Evolutionary conservation across 768 basidiomycete species (phyloP).

Genomic region (Boletus bicolor): DNA sequence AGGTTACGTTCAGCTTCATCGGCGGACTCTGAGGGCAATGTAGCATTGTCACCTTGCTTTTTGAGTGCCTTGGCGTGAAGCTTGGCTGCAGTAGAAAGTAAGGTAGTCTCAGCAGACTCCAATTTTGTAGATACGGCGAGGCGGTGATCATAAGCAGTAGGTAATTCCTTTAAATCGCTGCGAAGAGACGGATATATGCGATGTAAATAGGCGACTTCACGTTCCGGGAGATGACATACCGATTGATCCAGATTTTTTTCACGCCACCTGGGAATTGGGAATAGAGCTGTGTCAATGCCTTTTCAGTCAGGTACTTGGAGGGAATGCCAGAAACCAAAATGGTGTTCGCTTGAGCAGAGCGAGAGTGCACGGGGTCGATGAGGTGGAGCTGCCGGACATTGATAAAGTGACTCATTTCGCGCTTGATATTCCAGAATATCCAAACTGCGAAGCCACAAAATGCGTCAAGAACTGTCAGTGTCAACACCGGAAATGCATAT

Average conservation of each 20-base stretch:
- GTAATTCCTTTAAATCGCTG: conserved; percentile 84
- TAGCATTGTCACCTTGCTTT: conserved; percentile 32
- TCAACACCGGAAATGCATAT: not conserved
- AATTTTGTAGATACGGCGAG: conserved; percentile 71
- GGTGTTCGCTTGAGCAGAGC: conserved; percentile 83
- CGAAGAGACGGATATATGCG: not conserved
- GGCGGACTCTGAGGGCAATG: conserved; percentile 15
- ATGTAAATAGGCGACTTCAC: not conserved
- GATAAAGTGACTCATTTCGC: conserved; percentile 80
- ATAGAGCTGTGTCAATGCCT: conserved; percentile 65
- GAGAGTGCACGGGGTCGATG: conserved; percentile 67
- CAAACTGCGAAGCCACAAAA: conserved; percentile 49
- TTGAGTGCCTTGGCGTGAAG: conserved; percentile 55
- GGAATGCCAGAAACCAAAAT: conserved; percentile 91
- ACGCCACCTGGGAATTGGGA: conserved; percentile 88
- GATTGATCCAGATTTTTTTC: conserved; percentile 87
- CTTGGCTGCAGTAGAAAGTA: conserved; percentile 76
- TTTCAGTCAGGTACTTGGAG: conserved; percentile 66
- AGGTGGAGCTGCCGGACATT: conserved; percentile 79
- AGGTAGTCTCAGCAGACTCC: conserved; percentile 78
- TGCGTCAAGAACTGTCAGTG: not conserved
- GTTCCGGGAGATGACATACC: conserved; percentile 38
- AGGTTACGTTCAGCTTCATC: conserved; percentile 30
- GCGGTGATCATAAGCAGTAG: conserved; percentile 76
- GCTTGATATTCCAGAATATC: conserved; percentile 78